These are phyloP conservation scores for Chaetomiaceae sp. DNA, from an alignment of 2,329 filamentous ascomycete species.

Conservation along the genomic window DNA sequence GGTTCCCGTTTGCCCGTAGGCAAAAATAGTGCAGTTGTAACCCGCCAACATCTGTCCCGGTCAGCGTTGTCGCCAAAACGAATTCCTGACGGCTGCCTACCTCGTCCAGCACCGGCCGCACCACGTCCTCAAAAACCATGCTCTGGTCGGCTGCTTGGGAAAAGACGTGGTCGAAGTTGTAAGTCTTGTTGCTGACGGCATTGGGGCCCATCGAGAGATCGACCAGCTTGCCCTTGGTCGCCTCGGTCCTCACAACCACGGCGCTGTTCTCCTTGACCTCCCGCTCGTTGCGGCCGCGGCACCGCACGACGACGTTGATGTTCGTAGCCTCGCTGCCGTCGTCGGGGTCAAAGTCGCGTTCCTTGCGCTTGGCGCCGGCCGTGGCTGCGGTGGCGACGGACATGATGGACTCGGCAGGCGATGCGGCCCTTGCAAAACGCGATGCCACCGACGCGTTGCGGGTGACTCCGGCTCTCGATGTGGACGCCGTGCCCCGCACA, in stretches of 20 bases:
- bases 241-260: constrained; percentile 81
- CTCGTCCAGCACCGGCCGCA: constrained; percentile 87
- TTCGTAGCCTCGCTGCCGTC: constrained; percentile 75
- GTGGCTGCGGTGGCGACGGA: constrained; percentile 51
- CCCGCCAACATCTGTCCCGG: constrained; percentile 71
- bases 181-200: constrained; percentile 90
- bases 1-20: constrained; percentile 95
- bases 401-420: constrained; percentile 64
- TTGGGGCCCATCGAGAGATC: constrained; percentile 89
- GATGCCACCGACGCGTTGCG: constrained; percentile 20
- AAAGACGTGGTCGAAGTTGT: constrained; percentile 95
- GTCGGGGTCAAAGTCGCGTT: constrained; percentile 68
- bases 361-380: constrained; percentile 72
- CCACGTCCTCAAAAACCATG: constrained; percentile 93
- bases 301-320: constrained; percentile 95
- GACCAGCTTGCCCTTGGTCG: constrained; percentile 77
- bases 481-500: constrained; percentile 19
- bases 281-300: constrained; percentile 83
- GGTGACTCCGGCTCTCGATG: constrained; percentile 17
- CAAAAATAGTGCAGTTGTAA: constrained; percentile 98
- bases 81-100: constrained; percentile 40
- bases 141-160: constrained; percentile 89
- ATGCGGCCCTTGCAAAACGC: constrained; percentile 40
- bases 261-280: constrained; percentile 93
- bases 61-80: constrained; percentile 1